Evolutionary conservation across 371 early-diverging fungal species (phyloP).

Genomic region (Sporodiniella umbellata): DNA sequence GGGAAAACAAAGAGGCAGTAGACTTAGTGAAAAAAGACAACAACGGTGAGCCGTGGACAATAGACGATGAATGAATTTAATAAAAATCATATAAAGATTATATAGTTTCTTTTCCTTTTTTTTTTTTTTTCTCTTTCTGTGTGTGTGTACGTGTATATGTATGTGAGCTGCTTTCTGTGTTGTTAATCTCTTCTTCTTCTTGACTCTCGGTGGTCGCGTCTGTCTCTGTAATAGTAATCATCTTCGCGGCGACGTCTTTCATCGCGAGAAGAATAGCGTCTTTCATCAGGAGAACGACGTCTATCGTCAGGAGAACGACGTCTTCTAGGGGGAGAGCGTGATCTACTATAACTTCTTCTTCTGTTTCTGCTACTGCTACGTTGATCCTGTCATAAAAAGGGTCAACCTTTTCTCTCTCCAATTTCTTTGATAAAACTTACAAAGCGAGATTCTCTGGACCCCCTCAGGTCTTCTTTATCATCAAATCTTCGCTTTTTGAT

Average conservation of each 20-base stretch:
- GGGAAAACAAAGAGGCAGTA: conserved; percentile 26
- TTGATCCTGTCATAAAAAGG: conserved; percentile 4
- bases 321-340: conserved; percentile 21
- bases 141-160: too few species aligned
- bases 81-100: not conserved
- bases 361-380: conserved; percentile 8
- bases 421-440: conserved; percentile 5
- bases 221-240: too few species aligned
- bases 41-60: conserved; percentile 29
- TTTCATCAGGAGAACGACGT: conserved; percentile 9
- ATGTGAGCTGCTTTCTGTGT: too few species aligned
- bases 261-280: not conserved
- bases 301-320: conserved; percentile 23
- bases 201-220: conserved; percentile 4
- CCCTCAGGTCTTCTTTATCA: conserved; percentile 19
- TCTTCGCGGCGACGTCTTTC: conserved; percentile 12
- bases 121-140: too few species aligned
- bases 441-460: conserved; percentile 21
- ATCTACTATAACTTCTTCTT: conserved; percentile 17
- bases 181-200: conserved; percentile 25
- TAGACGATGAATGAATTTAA: conserved; percentile 36
- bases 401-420: not conserved
- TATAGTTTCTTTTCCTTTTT: too few species aligned
- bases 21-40: conserved; percentile 12
- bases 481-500: conserved; percentile 31